Conservation (phyloP, 805 yeast species). For the Dipodascus albidus region DNA sequence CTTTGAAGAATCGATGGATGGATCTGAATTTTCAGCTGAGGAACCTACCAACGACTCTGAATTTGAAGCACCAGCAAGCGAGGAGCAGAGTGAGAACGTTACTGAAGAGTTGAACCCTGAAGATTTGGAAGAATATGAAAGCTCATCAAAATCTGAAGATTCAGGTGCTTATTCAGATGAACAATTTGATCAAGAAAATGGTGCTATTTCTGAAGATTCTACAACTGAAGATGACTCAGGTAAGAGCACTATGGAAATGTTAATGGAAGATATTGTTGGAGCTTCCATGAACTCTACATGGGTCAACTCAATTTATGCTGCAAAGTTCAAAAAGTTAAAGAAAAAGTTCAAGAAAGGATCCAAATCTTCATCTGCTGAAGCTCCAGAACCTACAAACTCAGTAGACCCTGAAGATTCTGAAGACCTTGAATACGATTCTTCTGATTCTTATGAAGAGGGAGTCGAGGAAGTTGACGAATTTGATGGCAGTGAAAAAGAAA, state of each 20-base stretch:
- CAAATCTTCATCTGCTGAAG: neutral
- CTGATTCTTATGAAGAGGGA: conserved; percentile 1
- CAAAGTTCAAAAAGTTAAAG: neutral
- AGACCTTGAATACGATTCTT: conserved; percentile 1
- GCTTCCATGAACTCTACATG: neutral
- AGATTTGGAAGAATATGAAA: no score
- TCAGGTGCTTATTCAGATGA: no score
- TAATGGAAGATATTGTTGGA: no score
- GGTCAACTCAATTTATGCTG: neutral
- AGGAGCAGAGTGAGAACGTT: no score
- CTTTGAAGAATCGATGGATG: no score
- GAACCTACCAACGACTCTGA: no score
- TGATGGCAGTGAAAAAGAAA: neutral
- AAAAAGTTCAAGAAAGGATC: conserved; percentile 1
- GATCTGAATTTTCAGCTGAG: no score
- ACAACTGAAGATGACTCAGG: conserved; percentile 1
- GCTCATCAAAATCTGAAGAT: no score
- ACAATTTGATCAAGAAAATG: neutral
- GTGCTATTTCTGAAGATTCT: neutral
- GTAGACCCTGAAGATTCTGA: neutral
- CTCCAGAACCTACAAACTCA: neutral
- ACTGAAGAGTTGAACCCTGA: no score
- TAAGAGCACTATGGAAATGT: neutral
- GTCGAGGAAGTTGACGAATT: neutral
- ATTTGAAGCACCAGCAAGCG: no score